These are phyloP conservation scores for Adansonia digitata DNA, from an alignment of 345 rosid species.

Conservation along the genomic window DNA sequence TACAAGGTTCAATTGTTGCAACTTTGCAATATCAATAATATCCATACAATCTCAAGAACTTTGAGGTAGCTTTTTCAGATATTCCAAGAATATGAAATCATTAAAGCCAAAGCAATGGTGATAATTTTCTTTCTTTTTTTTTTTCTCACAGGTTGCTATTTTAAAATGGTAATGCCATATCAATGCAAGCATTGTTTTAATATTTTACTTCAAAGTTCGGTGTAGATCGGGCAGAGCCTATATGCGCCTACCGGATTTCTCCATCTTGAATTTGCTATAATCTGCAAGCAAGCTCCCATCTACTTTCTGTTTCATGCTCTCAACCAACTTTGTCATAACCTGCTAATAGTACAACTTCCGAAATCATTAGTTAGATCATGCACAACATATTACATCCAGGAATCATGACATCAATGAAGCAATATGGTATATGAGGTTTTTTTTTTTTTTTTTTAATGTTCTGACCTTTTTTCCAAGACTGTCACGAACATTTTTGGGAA, in stretches of 20 bases:
- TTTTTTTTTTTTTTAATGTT: neutral
- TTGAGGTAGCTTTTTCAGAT: neutral
- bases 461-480: constrained; percentile 60
- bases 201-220: neutral
- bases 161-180: neutral
- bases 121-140: neutral
- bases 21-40: too few relatives aligned
- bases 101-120: neutral
- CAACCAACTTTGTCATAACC: constrained; percentile 60
- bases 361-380: neutral
- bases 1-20: neutral
- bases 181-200: neutral
- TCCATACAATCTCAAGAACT: constrained; percentile 2
- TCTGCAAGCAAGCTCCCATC: constrained; percentile 76
- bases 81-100: neutral
- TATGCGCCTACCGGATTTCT: constrained; percentile 14
- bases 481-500: constrained; percentile 63
- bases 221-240: neutral
- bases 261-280: constrained; percentile 61
- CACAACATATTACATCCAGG: neutral
- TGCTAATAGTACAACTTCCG: constrained; percentile 18
- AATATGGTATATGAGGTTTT: neutral
- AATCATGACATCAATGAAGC: neutral
- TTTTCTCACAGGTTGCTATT: neutral
- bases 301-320: constrained; percentile 80